Evolutionary conservation across 345 rosid genomes (phyloP).

Genomic region (Hibiscus syriacus): DNA sequence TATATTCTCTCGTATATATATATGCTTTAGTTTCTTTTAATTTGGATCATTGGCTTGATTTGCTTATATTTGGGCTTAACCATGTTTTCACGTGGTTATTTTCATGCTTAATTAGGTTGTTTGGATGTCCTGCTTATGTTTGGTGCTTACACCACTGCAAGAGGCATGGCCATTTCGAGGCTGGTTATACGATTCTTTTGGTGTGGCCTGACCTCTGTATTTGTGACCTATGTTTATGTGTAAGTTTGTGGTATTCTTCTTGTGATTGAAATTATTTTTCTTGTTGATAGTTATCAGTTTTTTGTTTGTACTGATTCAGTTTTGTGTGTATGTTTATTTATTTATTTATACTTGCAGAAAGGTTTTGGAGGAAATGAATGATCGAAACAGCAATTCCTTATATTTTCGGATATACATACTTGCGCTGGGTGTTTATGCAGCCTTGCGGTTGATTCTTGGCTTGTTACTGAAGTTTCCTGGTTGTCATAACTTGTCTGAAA

Average conservation of each 20-base stretch:
- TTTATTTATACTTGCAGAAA: conserved; percentile 43
- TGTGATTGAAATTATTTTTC: conserved; percentile 1
- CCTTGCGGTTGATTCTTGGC: conserved; percentile 59
- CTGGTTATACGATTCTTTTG: conserved; percentile 81
- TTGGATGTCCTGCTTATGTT: conserved; percentile 85
- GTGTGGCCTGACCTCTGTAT: conserved; percentile 66
- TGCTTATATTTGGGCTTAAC: background rate
- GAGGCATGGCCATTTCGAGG: conserved; percentile 99
- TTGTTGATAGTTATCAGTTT: background rate
- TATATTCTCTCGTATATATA: background rate
- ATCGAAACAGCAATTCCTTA: conserved; percentile 47
- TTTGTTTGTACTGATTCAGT: background rate
- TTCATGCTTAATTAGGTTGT: conserved; percentile 45
- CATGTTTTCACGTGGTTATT: conserved; percentile 4
- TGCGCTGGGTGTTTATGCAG: conserved; percentile 80
- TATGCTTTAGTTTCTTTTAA: background rate
- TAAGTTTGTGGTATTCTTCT: conserved; percentile 29
- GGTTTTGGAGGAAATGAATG: conserved; percentile 66
- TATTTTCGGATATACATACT: conserved; percentile 81
- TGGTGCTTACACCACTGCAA: conserved; percentile 84
- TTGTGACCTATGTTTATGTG: conserved; percentile 69
- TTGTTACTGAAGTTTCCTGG: conserved; percentile 68
- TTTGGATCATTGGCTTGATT: background rate
- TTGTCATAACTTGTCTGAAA: conserved; percentile 76
- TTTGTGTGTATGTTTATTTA: too few relatives aligned